phyloP scores from a whole-genome alignment of 306 rosid species.

The Medicago truncatula region MtrunA17r5.0-ANR NC_053045.1:2235001-2235500 shows the following conservation, averaged over 20 bases:
- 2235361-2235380: background rate
- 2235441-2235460: background rate
- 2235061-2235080: slow-evolving; percentile 96
- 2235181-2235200: background rate
- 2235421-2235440: background rate
- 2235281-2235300: background rate
- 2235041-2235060: slow-evolving; percentile 79
- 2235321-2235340: background rate
- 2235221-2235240: slow-evolving; percentile 17
- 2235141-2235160: slow-evolving; percentile 25
- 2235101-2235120: slow-evolving; percentile 59
- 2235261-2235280: slow-evolving; percentile 4
- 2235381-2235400: background rate
- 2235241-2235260: slow-evolving; percentile 1
- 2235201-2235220: slow-evolving; percentile 21
- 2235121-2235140: slow-evolving; percentile 31
- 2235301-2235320: background rate
- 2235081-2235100: slow-evolving; percentile 84
- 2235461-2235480: background rate
- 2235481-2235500: slow-evolving; percentile 4
- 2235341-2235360: background rate
- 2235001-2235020: slow-evolving; percentile 6
- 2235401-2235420: background rate
- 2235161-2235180: background rate
- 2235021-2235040: slow-evolving; percentile 72